phyloP scores from a whole-genome alignment of 257 asterid species.

The Jaltomata sinuosa region DNA sequence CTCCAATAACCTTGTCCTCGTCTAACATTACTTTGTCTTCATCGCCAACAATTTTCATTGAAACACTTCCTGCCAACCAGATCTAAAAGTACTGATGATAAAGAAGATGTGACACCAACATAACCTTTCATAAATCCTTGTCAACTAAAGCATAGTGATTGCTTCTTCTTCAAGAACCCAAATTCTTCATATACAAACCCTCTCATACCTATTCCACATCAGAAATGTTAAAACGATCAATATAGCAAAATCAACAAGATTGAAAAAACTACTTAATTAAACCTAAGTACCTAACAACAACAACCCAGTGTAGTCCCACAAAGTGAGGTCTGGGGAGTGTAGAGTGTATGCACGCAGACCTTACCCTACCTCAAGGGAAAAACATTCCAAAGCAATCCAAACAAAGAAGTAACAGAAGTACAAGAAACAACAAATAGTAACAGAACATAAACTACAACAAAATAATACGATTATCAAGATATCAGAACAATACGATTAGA shows the following conservation, averaged over 20 bases:
- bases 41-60: constrained; percentile 43
- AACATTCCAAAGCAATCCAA: too few relatives aligned
- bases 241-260: constrained; percentile 2
- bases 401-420: too few relatives aligned
- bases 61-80: constrained; percentile 40
- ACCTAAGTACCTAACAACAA: not conserved
- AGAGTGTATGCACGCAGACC: too few relatives aligned
- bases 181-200: constrained; percentile 12
- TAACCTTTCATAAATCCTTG: constrained; percentile 34
- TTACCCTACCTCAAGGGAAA: too few relatives aligned
- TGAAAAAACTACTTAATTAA: not conserved
- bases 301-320: not conserved
- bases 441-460: not conserved
- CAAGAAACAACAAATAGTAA: too few relatives aligned
- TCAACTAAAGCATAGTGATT: constrained; percentile 30
- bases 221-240: constrained; percentile 20
- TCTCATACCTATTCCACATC: constrained; percentile 17
- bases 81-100: constrained; percentile 30
- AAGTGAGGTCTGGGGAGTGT: too few relatives aligned
- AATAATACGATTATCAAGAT: not conserved
- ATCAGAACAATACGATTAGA: not conserved
- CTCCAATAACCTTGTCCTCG: constrained; percentile 26
- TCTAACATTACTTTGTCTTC: constrained; percentile 32
- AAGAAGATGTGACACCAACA: constrained; percentile 21
- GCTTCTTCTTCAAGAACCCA: constrained; percentile 34